Evolutionary conservation across 192 early-diverging fungal genomes (phyloP).

Genomic region (Dimargaris cristalligena): DNA sequence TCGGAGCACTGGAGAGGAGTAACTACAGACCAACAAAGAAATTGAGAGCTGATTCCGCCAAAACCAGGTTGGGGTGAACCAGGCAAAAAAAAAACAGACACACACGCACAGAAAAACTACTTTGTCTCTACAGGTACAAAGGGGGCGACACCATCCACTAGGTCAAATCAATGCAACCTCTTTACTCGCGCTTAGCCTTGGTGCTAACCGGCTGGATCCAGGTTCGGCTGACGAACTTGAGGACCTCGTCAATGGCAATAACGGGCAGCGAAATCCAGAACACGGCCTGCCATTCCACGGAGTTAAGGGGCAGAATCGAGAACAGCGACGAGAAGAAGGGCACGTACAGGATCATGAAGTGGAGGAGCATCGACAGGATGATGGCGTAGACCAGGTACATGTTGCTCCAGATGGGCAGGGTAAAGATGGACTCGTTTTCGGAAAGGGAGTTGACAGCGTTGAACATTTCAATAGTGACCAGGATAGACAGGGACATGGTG

Average conservation of each 20-base stretch:
- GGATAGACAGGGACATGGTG: slow-evolving; percentile 85
- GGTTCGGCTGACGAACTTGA: slow-evolving; percentile 59
- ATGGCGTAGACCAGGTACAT: slow-evolving; percentile 73
- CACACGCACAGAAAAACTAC: background rate
- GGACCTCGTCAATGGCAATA: slow-evolving; percentile 76
- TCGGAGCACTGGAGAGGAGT: too few relatives aligned
- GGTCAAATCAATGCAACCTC: too few relatives aligned
- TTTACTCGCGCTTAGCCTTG: slow-evolving; percentile 1
- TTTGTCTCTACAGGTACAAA: background rate
- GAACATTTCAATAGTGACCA: slow-evolving; percentile 97
- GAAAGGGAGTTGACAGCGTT: slow-evolving; percentile 95
- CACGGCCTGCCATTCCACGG: slow-evolving; percentile 81
- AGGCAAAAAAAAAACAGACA: background rate
- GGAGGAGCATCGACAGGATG: slow-evolving; percentile 74
- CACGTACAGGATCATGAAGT: slow-evolving; percentile 93
- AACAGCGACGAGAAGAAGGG: slow-evolving; percentile 91
- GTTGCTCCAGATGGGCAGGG: slow-evolving; percentile 84
- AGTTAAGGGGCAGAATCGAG: slow-evolving; percentile 72
- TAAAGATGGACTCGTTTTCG: slow-evolving; percentile 86
- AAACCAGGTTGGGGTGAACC: background rate
- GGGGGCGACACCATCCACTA: too few relatives aligned
- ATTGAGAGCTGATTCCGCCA: background rate
- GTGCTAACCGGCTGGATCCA: slow-evolving; percentile 10
- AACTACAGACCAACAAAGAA: background rate
- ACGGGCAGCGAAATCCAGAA: slow-evolving; percentile 80